phyloP scores from a whole-genome alignment of 495 filamentous ascomycete species.

The Tuber microsphaerosporum region DNA sequence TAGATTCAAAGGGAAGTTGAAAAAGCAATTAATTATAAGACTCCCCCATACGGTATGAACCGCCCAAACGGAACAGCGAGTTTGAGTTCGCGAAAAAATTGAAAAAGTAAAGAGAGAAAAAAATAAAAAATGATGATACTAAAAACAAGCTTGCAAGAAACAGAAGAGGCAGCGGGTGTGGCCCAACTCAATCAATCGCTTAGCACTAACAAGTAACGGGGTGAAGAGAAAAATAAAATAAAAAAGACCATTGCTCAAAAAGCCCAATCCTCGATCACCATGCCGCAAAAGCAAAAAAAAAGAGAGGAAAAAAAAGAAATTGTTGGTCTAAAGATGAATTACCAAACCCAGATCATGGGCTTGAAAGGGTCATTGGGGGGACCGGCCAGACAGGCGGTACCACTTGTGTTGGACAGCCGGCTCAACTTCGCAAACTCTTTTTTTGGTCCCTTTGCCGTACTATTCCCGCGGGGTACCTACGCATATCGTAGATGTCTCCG shows the following conservation, averaged over 20 bases:
- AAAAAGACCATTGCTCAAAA: constrained; percentile 12
- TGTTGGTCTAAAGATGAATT: not conserved
- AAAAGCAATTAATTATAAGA: constrained; percentile 21
- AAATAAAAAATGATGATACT: constrained; percentile 9
- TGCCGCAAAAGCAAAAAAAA: not conserved
- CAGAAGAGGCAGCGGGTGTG: constrained; percentile 26
- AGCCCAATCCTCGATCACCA: not conserved
- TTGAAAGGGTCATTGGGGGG: not conserved
- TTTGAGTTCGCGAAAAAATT: constrained; percentile 3
- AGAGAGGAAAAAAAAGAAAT: not conserved
- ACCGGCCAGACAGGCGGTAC: not conserved
- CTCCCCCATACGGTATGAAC: constrained; percentile 3
- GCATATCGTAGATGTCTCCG: constrained; percentile 5
- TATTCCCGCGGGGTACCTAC: not conserved
- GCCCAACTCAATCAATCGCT: constrained; percentile 8
- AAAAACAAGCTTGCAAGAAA: constrained; percentile 19
- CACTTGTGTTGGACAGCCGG: not conserved
- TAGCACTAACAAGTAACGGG: constrained; percentile 23
- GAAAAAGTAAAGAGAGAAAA: constrained; percentile 16
- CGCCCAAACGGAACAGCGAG: not conserved
- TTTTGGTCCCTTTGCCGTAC: not conserved
- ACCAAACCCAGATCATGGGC: not conserved
- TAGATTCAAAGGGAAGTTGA: constrained; percentile 27
- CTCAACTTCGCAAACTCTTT: not conserved
- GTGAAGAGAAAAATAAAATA: constrained; percentile 25